Conservation (phyloP, 495 filamentous ascomycete genomes). For the Patellaria atrata region DNA sequence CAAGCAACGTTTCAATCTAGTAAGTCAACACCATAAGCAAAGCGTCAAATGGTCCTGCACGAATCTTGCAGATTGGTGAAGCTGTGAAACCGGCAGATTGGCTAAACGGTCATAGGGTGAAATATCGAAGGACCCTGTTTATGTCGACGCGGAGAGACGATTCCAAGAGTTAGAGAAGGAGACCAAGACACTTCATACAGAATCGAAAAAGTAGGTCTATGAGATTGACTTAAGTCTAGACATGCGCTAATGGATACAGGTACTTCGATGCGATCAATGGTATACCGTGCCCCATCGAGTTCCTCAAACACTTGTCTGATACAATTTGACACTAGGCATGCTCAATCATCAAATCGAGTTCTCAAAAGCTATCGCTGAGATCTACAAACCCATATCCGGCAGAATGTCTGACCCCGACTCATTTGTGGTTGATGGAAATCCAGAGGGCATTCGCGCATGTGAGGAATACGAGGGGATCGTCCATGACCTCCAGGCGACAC, state of each 20-base stretch:
- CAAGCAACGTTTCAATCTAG: constrained; percentile 81
- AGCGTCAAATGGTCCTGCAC: too few species aligned
- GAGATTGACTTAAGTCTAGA: not conserved
- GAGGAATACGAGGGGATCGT: constrained; percentile 94
- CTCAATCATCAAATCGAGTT: constrained; percentile 96
- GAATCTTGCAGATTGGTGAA: too few species aligned
- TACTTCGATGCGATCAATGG: constrained; percentile 95
- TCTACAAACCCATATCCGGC: constrained; percentile 97
- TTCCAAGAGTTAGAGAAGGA: constrained; percentile 89
- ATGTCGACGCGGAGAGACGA: constrained; percentile 82
- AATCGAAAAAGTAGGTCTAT: constrained; percentile 58
- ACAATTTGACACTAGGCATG: constrained; percentile 52
- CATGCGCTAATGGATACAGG: constrained; percentile 20
- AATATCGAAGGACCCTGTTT: constrained; percentile 84
- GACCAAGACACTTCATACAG: constrained; percentile 91
- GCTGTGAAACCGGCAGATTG: constrained; percentile 6
- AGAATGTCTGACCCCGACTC: constrained; percentile 87
- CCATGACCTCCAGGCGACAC: constrained; percentile 71
- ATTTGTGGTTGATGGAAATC: constrained; percentile 64
- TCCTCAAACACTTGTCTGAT: constrained; percentile 5
- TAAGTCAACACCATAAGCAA: constrained; percentile 23
- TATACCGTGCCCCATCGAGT: constrained; percentile 19
- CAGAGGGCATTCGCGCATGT: constrained; percentile 89
- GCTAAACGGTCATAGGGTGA: constrained; percentile 42
- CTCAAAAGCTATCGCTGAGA: constrained; percentile 83